Base-by-base conservation (phyloP, 306 rosid genomes). In the Trifolium repens region DNA sequence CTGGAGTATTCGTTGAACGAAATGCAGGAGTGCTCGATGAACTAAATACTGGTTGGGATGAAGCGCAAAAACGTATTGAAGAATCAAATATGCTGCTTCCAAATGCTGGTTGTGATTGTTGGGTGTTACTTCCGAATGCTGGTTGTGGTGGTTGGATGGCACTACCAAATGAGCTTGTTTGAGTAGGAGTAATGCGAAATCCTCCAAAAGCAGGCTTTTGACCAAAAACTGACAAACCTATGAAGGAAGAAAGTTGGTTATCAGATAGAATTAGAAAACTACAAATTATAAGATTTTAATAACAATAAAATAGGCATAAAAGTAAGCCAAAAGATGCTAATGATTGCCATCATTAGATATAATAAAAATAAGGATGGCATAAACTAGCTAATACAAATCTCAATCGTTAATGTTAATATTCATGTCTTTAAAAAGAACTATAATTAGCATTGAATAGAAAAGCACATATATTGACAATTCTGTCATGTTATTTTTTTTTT, bases 171-270 rank as follows among this genome's bases (percentile, higher is more conserved):
- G 97, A 89, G 82, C 85, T 91, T 73, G 94, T 47, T 86, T 88
- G 93, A 79, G 93, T 72, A 52, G 92, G 80, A 55, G 83, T 89
- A 14, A 97, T 82, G 67, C 96, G 96, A 86, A 92, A 96, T 47
- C 84, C 96, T 67, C 97, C 98, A 81, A 88, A 89, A 68, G 24
- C 81, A 75, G 99, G 92, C 87, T 90, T 90, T 85, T 96, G 97
- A 63, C 97, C 94, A 79, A 96, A 96, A 68, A 62, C 89, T 4
- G 98, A 83, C 1, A 97, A 86, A 60, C 96, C 97, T 84, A 75
- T 5, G 26, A 49, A 66, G 44, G 70, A 63, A 81, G 35, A 75
- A 59, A 63, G 32, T 71, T 35, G 75, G 26, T 69, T 61, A 34
- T 78, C 81, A 81, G 40, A 74, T 35, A 66, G 35, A 79, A 69